Evolutionary conservation across 2,329 filamentous ascomycete genomes (phyloP), one percentile per base, ranked within the genome.

Genomic region (Colletotrichum sp.): DNA sequence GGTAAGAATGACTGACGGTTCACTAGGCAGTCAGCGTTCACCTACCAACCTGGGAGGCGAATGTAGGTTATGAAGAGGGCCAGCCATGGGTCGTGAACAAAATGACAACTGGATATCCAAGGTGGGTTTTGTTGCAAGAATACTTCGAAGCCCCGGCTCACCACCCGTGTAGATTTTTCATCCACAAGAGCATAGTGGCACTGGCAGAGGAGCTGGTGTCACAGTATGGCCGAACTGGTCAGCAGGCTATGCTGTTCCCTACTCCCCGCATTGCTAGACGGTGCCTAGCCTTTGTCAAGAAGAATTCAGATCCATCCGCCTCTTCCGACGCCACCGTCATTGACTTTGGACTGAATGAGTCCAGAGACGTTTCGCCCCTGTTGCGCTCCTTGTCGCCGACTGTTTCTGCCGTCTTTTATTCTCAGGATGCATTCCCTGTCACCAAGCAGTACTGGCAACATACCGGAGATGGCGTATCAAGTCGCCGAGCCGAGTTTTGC

Each of bases 361-460:
- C 90, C 34, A 90, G 89, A 75, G 85, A 88, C 52, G 83, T 87
- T 7, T 86, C 90, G 2, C 85, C 89, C 7, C 85, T 89, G 39
- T 87, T 93, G n/a, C 85, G 84, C 61, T 87, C 89, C 48, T 84
- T 94, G 32, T 86, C 87, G 4, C 93, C 93, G 0, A 87, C 89
- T 12, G 86, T 96, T 26, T 94, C 91, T 2, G 93, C 92, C 28
- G 92, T 98, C 4, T 82, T 99, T 57, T 95, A 94, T 79, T 91
- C 93, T 1, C 87, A 90, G 61, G 90, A 92, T 14, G 86, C 92
- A 21, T 96, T 93, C 80, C 86, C 91, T 6, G 84, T 94, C 75
- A 95, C 95, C n/a, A 99, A 98, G 84, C 92, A 96, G 81, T 98
- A 98, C 81, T 99, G 97, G 97, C 97, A 99, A 83, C 97, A 99